These are phyloP conservation scores for Sarcomyxa edulis DNA, from an alignment of 768 basidiomycete species.

Conservation along the genomic window DNA sequence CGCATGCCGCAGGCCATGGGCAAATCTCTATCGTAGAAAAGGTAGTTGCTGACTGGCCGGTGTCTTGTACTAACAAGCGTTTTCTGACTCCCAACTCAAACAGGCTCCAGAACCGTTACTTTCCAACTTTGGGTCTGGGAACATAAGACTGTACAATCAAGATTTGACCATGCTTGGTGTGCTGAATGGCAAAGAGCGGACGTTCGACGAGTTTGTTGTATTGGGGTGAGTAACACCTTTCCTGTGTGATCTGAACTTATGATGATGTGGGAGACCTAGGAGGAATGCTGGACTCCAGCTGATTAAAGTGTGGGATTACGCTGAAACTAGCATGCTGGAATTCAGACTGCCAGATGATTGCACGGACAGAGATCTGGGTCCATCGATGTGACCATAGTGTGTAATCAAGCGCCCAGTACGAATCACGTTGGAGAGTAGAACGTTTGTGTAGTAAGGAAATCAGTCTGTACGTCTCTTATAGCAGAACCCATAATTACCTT, in stretches of 20 bases:
- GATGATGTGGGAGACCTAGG: background rate
- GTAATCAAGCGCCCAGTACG: too few relatives aligned
- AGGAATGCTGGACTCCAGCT: background rate
- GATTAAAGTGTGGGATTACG: constrained; percentile 4
- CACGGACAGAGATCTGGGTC: too few relatives aligned
- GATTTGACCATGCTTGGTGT: constrained; percentile 3
- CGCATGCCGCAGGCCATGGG: background rate
- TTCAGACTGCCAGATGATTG: too few relatives aligned
- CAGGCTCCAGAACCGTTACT: constrained; percentile 1
- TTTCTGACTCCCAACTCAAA: background rate
- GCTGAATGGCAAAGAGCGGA: background rate
- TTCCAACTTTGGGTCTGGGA: background rate
- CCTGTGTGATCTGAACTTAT: background rate
- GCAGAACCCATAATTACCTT: too few relatives aligned
- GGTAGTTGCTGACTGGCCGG: background rate
- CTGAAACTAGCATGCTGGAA: constrained; percentile 3
- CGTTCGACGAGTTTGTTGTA: constrained; percentile 1
- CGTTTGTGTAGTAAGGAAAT: too few relatives aligned
- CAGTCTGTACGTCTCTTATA: too few relatives aligned
- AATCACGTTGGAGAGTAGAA: too few relatives aligned
- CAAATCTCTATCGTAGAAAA: background rate
- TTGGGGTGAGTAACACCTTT: background rate
- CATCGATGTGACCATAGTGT: too few relatives aligned
- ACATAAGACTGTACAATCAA: background rate
- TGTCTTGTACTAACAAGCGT: background rate